These are phyloP conservation scores for Wickerhamomyces tratensis DNA, from an alignment of 805 yeast species.

Conservation along the genomic window DNA sequence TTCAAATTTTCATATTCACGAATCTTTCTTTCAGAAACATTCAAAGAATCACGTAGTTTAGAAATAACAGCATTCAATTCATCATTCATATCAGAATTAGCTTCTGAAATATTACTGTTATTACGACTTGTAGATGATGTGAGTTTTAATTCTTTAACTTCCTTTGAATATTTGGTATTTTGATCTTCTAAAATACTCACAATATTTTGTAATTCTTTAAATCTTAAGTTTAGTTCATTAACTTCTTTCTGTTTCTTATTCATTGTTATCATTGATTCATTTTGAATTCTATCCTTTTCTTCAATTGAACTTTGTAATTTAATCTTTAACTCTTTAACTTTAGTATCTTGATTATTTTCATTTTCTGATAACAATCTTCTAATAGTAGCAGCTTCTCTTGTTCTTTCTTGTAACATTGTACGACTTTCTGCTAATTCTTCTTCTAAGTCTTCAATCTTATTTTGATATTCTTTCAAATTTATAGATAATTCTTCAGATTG, in stretches of 20 bases:
- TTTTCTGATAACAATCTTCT: conserved; percentile 59
- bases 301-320: conserved; percentile 43
- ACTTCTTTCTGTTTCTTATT: conserved; percentile 56
- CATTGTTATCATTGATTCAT: conserved; percentile 35
- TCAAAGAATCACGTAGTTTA: conserved; percentile 45
- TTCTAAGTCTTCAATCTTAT: conserved; percentile 55
- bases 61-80: conserved; percentile 23
- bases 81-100: conserved; percentile 18
- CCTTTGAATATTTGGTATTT: conserved; percentile 20
- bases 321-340: conserved; percentile 44
- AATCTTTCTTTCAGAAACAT: conserved; percentile 36
- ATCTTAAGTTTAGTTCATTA: conserved; percentile 46
- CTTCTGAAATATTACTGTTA: neutral
- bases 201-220: conserved; percentile 28
- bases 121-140: conserved; percentile 1
- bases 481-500: conserved; percentile 66
- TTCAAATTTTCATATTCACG: conserved; percentile 49
- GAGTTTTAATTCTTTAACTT: conserved; percentile 19
- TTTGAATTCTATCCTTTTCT: conserved; percentile 53
- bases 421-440: conserved; percentile 78
- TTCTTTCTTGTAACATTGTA: conserved; percentile 66
- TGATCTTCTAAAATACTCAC: conserved; percentile 22
- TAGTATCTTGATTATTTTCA: conserved; percentile 45
- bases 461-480: conserved; percentile 55
- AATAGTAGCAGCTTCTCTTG: conserved; percentile 67